Percentiles rank a stretch among this genome's conserved stretches.
These are phyloP conservation scores for Metarhizium guizhouense DNA, from an alignment of 2,329 filamentous ascomycete genomes.

Conservation along the genomic window DNA sequence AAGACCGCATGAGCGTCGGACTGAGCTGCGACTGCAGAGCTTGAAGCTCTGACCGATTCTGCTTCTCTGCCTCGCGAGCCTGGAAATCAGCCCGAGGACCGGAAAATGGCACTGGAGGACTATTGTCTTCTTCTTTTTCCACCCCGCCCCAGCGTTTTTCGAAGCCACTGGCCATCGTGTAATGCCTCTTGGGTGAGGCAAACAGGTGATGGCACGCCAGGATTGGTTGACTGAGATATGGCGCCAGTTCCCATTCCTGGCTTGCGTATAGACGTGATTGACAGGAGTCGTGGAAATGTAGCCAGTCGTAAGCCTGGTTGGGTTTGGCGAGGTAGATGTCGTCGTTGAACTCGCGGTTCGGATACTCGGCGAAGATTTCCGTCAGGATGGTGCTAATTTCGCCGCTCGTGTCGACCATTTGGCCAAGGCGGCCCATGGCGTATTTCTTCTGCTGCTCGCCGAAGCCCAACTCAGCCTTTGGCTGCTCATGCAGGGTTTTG, in stretches of 20 bases:
- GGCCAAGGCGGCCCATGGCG: slow-evolving; percentile 60
- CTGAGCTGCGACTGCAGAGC: slow-evolving; percentile 64
- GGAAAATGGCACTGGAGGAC: slow-evolving; percentile 62
- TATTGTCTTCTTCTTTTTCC: slow-evolving; percentile 30
- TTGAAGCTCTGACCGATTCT: slow-evolving; percentile 65
- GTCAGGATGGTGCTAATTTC: slow-evolving; percentile 71
- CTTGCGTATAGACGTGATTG: slow-evolving; percentile 69
- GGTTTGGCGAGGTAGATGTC: slow-evolving; percentile 88
- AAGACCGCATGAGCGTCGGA: slow-evolving; percentile 63
- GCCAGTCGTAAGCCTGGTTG: slow-evolving; percentile 81
- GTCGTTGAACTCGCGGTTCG: slow-evolving; percentile 83
- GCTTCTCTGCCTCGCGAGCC: slow-evolving; percentile 72
- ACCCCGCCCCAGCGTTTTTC: slow-evolving; percentile 36
- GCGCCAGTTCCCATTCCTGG: slow-evolving; percentile 86
- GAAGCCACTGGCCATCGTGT: slow-evolving; percentile 28
- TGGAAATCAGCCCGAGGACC: slow-evolving; percentile 75
- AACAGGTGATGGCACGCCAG: slow-evolving; percentile 91
- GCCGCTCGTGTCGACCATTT: slow-evolving; percentile 72
- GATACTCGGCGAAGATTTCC: slow-evolving; percentile 81
- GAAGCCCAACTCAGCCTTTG: slow-evolving; percentile 56
- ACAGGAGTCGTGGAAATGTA: slow-evolving; percentile 83
- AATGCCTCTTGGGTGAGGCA: slow-evolving; percentile 55
- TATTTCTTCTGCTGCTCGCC: slow-evolving; percentile 64
- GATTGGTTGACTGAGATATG: slow-evolving; percentile 79
- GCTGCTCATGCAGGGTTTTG: slow-evolving; percentile 42